A percentile compares a stretch with the other conserved stretches of the same genome.
phyloP scores from a whole-genome alignment of 805 yeast species.

The Starmerella bacillaris region DNA sequence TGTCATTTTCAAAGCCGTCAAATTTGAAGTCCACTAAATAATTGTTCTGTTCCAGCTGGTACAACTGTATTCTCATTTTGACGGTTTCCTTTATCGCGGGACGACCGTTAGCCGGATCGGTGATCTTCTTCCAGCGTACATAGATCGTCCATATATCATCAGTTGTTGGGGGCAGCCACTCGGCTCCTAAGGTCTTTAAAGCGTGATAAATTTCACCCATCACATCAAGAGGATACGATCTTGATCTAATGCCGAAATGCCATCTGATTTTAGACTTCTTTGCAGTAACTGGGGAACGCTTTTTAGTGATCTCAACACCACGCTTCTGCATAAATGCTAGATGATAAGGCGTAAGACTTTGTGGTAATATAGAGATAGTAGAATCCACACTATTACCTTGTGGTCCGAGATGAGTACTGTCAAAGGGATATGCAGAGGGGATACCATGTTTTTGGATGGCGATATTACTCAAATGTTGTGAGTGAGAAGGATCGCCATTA shows the following conservation, averaged over 20 bases:
- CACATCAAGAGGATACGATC: constrained; percentile 92
- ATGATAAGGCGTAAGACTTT: constrained; percentile 86
- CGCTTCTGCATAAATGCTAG: constrained; percentile 70
- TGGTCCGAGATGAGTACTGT: constrained; percentile 24
- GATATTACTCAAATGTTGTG: neutral
- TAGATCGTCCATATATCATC: constrained; percentile 92
- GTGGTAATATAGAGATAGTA: constrained; percentile 81
- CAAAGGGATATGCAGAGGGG: constrained; percentile 26
- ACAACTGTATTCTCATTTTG: constrained; percentile 93
- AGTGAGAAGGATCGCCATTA: neutral
- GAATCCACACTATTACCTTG: constrained; percentile 26
- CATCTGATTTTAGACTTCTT: constrained; percentile 88
- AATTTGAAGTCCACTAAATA: constrained; percentile 92
- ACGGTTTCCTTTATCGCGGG: constrained; percentile 38
- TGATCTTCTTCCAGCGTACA: constrained; percentile 71
- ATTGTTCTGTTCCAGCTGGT: constrained; percentile 89
- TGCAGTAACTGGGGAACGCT: constrained; percentile 31
- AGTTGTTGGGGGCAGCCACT: constrained; percentile 89
- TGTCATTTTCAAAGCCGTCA: constrained; percentile 73
- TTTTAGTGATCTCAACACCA: constrained; percentile 32
- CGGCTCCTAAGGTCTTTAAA: constrained; percentile 81
- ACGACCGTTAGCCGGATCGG: constrained; percentile 7
- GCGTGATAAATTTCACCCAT: constrained; percentile 98
- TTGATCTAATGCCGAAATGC: constrained; percentile 95
- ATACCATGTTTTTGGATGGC: constrained; percentile 13